Percentiles rank a stretch among this genome's conserved stretches.
phyloP scores from a whole-genome alignment of 345 rosid genomes.

The Clausena lansium region DNA sequence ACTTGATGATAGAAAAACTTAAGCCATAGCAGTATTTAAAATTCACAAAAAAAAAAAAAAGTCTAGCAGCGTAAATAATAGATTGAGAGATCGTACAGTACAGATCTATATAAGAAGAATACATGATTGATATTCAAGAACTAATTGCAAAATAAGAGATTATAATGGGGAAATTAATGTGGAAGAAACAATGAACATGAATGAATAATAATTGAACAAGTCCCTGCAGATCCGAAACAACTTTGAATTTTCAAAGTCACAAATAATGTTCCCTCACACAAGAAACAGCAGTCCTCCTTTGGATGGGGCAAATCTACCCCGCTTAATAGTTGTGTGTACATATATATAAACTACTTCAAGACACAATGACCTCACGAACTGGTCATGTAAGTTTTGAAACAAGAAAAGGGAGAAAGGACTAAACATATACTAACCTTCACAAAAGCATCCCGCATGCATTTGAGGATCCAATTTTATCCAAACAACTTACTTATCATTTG shows the following conservation, averaged over 20 bases:
- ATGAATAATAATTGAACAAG: slow-evolving; percentile 6
- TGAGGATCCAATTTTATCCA: slow-evolving; percentile 7
- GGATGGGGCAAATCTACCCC: slow-evolving; percentile 27
- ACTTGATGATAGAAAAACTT: too few species aligned
- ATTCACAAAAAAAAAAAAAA: too few species aligned
- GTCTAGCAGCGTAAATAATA: too few species aligned
- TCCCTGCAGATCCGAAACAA: slow-evolving; percentile 16
- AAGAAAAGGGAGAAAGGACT: slow-evolving; percentile 9
- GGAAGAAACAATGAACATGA: background rate
- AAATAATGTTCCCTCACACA: slow-evolving; percentile 26
- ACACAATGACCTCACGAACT: too few species aligned
- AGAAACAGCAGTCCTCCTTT: slow-evolving; percentile 18
- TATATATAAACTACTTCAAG: too few species aligned
- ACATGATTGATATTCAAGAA: background rate
- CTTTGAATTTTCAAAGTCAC: slow-evolving; percentile 27
- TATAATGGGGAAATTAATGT: background rate
- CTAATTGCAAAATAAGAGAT: background rate
- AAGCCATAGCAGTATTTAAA: too few species aligned
- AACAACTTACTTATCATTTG: slow-evolving; percentile 15
- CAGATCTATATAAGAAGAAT: background rate
- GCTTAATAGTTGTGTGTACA: slow-evolving; percentile 27
- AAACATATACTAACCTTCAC: slow-evolving; percentile 25
- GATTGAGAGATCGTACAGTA: too few species aligned
- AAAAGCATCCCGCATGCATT: slow-evolving; percentile 4
- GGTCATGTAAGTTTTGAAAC: slow-evolving; percentile 10